These are phyloP conservation scores for Aspergillus biplanus DNA, from an alignment of 495 filamentous ascomycete genomes.

Conservation along the genomic window DNA sequence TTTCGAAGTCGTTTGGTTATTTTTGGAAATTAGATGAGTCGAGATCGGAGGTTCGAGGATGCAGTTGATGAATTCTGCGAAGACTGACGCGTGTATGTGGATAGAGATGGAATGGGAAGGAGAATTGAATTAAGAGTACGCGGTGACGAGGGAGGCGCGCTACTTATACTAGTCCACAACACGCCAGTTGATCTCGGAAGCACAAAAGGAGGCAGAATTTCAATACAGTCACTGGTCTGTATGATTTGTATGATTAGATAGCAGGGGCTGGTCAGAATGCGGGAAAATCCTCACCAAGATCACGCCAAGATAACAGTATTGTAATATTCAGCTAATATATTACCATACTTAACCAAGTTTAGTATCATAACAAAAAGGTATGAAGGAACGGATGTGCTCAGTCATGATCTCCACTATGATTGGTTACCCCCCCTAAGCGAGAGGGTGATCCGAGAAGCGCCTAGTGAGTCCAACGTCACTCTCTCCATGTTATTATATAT, in stretches of 20 bases:
- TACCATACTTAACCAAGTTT: constrained; percentile 38
- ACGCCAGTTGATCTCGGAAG: constrained; percentile 47
- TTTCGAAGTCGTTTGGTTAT: constrained; percentile 57
- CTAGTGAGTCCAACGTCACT: constrained; percentile 48
- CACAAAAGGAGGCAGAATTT: constrained; percentile 52
- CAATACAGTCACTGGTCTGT: constrained; percentile 48
- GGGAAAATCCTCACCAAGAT: constrained; percentile 20
- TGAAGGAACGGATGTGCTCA: constrained; percentile 22
- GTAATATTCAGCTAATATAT: constrained; percentile 26
- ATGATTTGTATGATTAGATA: constrained; percentile 57
- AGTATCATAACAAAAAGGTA: constrained; percentile 26
- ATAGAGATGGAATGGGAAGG: constrained; percentile 41
- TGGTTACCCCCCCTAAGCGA: constrained; percentile 52
- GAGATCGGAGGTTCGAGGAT: background rate
- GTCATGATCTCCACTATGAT: constrained; percentile 42
- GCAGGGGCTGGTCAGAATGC: constrained; percentile 32
- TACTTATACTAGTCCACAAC: constrained; percentile 57
- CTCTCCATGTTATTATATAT: constrained; percentile 53
- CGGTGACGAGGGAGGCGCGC: constrained; percentile 49
- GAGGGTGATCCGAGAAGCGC: constrained; percentile 52
- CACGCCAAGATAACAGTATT: constrained; percentile 31
- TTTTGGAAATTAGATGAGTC: constrained; percentile 20
- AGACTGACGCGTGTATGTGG: constrained; percentile 33
- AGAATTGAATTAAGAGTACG: constrained; percentile 44
- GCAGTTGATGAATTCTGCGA: constrained; percentile 32